Conservation (phyloP, 2,329 filamentous ascomycete species). For the Plenodomus biglobosus region DNA sequence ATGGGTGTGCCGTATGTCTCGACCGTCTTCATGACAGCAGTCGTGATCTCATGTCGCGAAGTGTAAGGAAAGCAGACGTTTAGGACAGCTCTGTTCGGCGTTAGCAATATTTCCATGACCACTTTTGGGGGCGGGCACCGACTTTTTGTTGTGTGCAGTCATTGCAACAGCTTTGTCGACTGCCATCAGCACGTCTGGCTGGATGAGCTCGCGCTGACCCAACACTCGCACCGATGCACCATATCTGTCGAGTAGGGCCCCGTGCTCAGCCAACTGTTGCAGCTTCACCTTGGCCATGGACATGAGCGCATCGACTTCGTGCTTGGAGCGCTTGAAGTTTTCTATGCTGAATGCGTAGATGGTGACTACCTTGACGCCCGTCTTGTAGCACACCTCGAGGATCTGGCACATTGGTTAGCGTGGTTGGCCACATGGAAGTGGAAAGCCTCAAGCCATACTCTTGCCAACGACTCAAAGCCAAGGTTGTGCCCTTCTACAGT, state of each 20-base stretch:
- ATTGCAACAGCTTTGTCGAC: conserved; percentile 83
- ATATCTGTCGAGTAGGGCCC: conserved; percentile 88
- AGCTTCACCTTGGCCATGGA: conserved; percentile 96
- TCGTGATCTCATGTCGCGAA: conserved; percentile 90
- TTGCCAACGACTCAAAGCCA: conserved; percentile 91
- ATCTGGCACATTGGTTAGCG: conserved; percentile 54
- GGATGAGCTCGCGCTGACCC: conserved; percentile 80
- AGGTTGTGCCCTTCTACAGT: conserved; percentile 94
- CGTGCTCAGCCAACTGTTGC: conserved; percentile 86
- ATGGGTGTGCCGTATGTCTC: conserved; percentile 79
- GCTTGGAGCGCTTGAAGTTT: conserved; percentile 96
- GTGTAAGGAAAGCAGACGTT: conserved; percentile 99
- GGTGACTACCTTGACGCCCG: conserved; percentile 92
- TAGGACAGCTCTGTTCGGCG: conserved; percentile 59
- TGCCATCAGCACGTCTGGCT: conserved; percentile 82
- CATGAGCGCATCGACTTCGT: conserved; percentile 96
- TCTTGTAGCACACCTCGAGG: conserved; percentile 97
- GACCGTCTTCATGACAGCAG: conserved; percentile 84
- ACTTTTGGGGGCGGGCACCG: conserved; percentile 19
- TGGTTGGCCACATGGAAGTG: conserved; percentile 36
- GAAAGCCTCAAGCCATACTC: conserved; percentile 56
- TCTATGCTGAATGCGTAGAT: conserved; percentile 99
- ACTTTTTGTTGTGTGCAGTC: conserved; percentile 85
- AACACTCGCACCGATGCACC: conserved; percentile 84
- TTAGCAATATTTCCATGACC: conserved; percentile 5